Evolutionary conservation across 257 asterid species (phyloP), one percentile per base, ranked within the genome.

Genomic region (Nicotiana obtusifolia): DNA sequence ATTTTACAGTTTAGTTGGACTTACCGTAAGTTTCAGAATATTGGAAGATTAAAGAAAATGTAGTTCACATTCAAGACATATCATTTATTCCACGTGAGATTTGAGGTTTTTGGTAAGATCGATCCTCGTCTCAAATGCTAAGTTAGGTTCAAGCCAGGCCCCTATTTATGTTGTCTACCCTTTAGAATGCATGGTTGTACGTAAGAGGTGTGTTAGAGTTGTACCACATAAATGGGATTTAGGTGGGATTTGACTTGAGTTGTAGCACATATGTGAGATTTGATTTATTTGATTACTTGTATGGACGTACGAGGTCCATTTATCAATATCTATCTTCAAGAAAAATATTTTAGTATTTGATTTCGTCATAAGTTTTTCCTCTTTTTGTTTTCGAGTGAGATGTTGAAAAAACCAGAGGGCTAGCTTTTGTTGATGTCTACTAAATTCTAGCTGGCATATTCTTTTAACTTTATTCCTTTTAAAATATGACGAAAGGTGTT

Each of bases 351-450:
- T 61, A 68, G 62, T 57, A n/a, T 19, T 37, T n/a, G n/a, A 69
- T 69, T 68, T 69, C 77, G 33, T 69, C 77, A 68, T 56, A 68
- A 37, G 28, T 37, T 68, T 8, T 69, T 41, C 77, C n/a, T 20
- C 17, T 44, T 22, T 73, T 44, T 20, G 20, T 44, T 47, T 71
- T 3, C 3, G 31, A 1, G 77, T 37, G 54, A 37, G 31, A 41
- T 13, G 59, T 69, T 44, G 78, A 44, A 44, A 57, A 67, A 67
- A 35, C 35, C 4, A 17, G 60, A 33, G 35, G 22, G n/a, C 56
- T 14, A 49, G 17, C 9, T 71, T 71, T 44, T 71, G 60, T 84
- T 80, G 84, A 60, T 80, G 8, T 57, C 33, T 82, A 67, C 30
- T 26, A 56, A 76, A 44, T 5, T 28, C 62, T 37, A 69, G 68